phyloP scores from a whole-genome alignment of 306 rosid species.

The Oemleria cerasiformis region DNA sequence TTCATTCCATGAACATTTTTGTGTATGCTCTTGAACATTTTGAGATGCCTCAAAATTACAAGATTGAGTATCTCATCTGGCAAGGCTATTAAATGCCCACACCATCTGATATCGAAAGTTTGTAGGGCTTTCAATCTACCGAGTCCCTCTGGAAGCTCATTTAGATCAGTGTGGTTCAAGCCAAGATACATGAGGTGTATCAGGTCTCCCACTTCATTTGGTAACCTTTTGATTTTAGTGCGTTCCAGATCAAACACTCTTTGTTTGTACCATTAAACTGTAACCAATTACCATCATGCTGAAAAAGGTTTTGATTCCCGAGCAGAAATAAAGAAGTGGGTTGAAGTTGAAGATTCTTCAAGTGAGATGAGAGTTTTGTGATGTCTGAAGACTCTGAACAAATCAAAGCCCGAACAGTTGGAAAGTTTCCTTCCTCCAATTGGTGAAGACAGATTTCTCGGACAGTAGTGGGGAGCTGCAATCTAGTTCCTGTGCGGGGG shows the following conservation, averaged over 20 bases:
- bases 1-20: slow-evolving; percentile 14
- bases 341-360: slow-evolving; percentile 11
- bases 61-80: slow-evolving; percentile 16
- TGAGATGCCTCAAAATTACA: slow-evolving; percentile 28
- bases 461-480: slow-evolving; percentile 1
- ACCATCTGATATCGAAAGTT: slow-evolving; percentile 30
- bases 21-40: slow-evolving; percentile 19
- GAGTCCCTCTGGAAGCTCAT: slow-evolving; percentile 20
- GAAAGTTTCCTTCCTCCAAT: slow-evolving; percentile 22
- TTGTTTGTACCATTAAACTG: not conserved
- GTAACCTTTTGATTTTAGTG: slow-evolving; percentile 11
- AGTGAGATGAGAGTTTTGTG: not conserved
- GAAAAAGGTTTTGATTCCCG: slow-evolving; percentile 1
- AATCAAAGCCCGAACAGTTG: not conserved
- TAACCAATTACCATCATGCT: slow-evolving; percentile 13
- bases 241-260: slow-evolving; percentile 23
- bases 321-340: slow-evolving; percentile 17
- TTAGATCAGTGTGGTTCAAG: slow-evolving; percentile 18
- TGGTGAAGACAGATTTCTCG: slow-evolving; percentile 14
- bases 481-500: slow-evolving; percentile 5
- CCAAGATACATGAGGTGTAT: slow-evolving; percentile 27
- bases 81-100: slow-evolving; percentile 18
- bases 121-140: slow-evolving; percentile 13
- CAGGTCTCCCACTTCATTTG: slow-evolving; percentile 22
- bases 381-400: slow-evolving; percentile 11